A percentile compares a stretch with the other conserved stretches of the same genome.
Evolutionary conservation across 805 yeast species (phyloP).

Genomic region (Metschnikowia lochheadii): DNA sequence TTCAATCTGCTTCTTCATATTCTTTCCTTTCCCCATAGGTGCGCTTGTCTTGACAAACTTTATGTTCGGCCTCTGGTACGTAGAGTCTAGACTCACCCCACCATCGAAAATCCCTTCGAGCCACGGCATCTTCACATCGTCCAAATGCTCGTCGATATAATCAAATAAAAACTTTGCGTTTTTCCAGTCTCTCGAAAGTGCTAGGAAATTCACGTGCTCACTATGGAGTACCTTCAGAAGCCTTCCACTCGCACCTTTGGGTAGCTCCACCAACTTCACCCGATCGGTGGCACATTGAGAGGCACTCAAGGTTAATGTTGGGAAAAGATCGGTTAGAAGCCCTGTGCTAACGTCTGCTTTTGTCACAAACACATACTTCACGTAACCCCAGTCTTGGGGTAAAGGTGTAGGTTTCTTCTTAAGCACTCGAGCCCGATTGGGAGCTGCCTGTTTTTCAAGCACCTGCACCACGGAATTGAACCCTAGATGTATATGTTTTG

Average conservation of each 20-base stretch:
- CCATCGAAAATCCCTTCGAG: constrained; percentile 29
- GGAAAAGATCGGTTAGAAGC: constrained; percentile 54
- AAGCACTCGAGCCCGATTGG: constrained; percentile 15
- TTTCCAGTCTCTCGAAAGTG: constrained; percentile 25
- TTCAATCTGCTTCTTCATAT: not conserved
- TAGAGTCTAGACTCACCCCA: not conserved
- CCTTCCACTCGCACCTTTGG: constrained; percentile 37
- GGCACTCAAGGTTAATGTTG: constrained; percentile 49
- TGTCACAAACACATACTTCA: constrained; percentile 54
- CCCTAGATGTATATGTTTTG: constrained; percentile 36
- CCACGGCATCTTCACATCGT: constrained; percentile 45
- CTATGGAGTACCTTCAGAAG: constrained; percentile 29
- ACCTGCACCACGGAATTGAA: constrained; percentile 52
- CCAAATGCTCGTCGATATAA: constrained; percentile 26
- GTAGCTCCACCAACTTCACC: constrained; percentile 61
- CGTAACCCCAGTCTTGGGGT: constrained; percentile 7
- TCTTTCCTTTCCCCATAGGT: constrained; percentile 10
- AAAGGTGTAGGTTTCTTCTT: constrained; percentile 5
- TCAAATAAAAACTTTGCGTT: constrained; percentile 29
- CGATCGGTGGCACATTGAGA: constrained; percentile 23
- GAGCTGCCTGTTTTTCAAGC: constrained; percentile 42
- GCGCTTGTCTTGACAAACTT: constrained; percentile 12
- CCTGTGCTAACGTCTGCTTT: constrained; percentile 51
- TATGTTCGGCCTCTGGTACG: constrained; percentile 11
- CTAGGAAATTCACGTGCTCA: constrained; percentile 31